Evolutionary conservation across 768 basidiomycete genomes (phyloP).

Genomic region (Dictyophora rubrovolvata): DNA sequence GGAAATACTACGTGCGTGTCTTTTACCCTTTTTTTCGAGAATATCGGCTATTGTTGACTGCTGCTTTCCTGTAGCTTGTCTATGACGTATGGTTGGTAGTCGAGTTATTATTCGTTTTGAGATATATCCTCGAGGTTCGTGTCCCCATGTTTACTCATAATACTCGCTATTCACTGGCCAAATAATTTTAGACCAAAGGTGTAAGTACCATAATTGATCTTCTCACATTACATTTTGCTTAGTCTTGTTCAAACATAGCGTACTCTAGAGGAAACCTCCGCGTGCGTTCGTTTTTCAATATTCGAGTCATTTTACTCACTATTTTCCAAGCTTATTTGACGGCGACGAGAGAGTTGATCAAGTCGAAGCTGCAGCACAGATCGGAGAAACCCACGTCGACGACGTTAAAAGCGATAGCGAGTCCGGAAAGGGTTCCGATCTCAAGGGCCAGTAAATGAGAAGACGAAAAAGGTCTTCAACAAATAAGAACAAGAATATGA

Average conservation of each 20-base stretch:
- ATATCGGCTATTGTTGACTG: too few species aligned
- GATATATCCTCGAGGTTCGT: conserved; percentile 32
- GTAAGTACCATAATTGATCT: conserved; percentile 15
- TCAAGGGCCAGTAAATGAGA: not conserved
- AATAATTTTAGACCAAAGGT: conserved; percentile 15
- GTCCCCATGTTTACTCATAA: not conserved
- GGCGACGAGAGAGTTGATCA: conserved; percentile 42
- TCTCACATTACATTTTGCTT: not conserved
- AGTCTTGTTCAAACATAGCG: conserved; percentile 31
- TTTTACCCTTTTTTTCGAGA: not conserved
- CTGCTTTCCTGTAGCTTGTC: not conserved
- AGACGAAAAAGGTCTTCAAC: not conserved
- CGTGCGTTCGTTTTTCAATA: conserved; percentile 11
- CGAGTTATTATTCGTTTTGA: conserved; percentile 55
- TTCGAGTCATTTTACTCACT: not conserved
- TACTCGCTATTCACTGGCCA: not conserved
- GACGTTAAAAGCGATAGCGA: not conserved
- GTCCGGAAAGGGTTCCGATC: not conserved
- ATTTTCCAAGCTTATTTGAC: conserved; percentile 43
- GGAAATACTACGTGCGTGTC: conserved; percentile 27
- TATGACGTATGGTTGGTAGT: conserved; percentile 63
- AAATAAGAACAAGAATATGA: too few species aligned
- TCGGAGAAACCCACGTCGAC: not conserved
- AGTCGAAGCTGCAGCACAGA: conserved; percentile 14
- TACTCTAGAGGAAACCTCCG: conserved; percentile 73